Evolutionary conservation across 352 stramenopile genomes (phyloP).

Genomic region (Phytophthora capsici): DNA sequence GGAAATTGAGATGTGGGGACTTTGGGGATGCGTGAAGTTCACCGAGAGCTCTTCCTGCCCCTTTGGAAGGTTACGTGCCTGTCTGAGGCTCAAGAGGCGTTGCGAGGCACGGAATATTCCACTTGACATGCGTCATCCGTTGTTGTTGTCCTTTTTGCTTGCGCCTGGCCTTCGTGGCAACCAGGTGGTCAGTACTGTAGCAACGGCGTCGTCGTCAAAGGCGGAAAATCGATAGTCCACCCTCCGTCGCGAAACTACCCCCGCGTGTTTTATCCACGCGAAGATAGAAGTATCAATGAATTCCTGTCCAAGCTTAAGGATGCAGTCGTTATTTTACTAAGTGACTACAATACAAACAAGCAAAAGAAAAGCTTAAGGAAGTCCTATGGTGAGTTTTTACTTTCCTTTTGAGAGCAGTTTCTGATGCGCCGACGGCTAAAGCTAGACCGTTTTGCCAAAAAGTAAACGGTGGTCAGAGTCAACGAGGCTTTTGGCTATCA

Average conservation of each 20-base stretch:
- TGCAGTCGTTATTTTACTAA: too few relatives aligned
- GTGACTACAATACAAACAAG: too few relatives aligned
- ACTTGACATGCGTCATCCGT: conserved; percentile 52
- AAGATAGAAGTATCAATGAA: too few relatives aligned
- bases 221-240: conserved; percentile 2
- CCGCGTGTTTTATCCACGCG: too few relatives aligned
- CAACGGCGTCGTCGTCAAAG: conserved; percentile 12
- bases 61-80: conserved; percentile 23
- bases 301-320: not conserved
- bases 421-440: conserved; percentile 25
- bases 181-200: conserved; percentile 37
- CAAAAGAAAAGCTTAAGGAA: too few relatives aligned
- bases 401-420: conserved; percentile 34
- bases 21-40: conserved; percentile 22
- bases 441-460: conserved; percentile 22
- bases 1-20: conserved; percentile 44
- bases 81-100: conserved; percentile 30
- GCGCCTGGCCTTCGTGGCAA: conserved; percentile 33
- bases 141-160: conserved; percentile 34
- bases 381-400: conserved; percentile 1
- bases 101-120: conserved; percentile 39
- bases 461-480: conserved; percentile 10
- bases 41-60: conserved; percentile 40
- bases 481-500: conserved; percentile 6
- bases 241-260: not conserved